Percentiles rank a stretch among this genome's conserved stretches.
These are phyloP conservation scores for Candida silvatica DNA, from an alignment of 805 yeast genomes.

Conservation along the genomic window DNA sequence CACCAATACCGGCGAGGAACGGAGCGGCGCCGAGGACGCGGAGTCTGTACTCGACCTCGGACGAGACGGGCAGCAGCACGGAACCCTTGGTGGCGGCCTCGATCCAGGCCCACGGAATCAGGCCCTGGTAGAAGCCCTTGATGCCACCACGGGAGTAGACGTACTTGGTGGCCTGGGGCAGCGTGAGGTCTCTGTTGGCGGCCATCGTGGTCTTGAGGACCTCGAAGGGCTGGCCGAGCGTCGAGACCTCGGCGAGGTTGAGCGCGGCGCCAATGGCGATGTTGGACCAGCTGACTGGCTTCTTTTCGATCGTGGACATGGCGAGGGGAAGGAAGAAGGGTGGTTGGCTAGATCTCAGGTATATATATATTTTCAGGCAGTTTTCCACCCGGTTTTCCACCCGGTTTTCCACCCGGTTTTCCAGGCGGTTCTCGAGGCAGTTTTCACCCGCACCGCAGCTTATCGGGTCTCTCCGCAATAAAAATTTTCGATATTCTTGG, in stretches of 20 bases:
- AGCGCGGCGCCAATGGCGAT: slow-evolving; percentile 90
- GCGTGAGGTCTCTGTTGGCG: slow-evolving; percentile 72
- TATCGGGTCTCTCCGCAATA: too few relatives aligned
- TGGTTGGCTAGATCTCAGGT: too few relatives aligned
- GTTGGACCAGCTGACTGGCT: slow-evolving; percentile 82
- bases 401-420: too few relatives aligned
- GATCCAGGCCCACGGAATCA: slow-evolving; percentile 99
- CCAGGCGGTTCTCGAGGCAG: too few relatives aligned
- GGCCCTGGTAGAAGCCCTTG: slow-evolving; percentile 90
- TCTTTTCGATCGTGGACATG: slow-evolving; percentile 64
- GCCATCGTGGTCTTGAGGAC: slow-evolving; percentile 98
- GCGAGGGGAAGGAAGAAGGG: too few relatives aligned
- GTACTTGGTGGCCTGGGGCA: slow-evolving; percentile 57
- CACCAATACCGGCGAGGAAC: slow-evolving; percentile 84
- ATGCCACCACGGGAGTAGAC: slow-evolving; percentile 95
- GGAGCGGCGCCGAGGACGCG: slow-evolving; percentile 55
- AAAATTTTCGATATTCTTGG: too few relatives aligned
- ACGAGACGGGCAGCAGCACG: slow-evolving; percentile 81
- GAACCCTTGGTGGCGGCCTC: slow-evolving; percentile 99
- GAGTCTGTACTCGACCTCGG: slow-evolving; percentile 82
- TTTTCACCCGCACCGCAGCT: too few relatives aligned
- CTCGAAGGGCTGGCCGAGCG: slow-evolving; percentile 95
- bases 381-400: too few relatives aligned
- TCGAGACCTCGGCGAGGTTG: slow-evolving; percentile 86
- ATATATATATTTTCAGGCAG: too few relatives aligned